A percentile compares a stretch with the other conserved stretches of the same genome.
Evolutionary conservation across 2,329 filamentous ascomycete genomes (phyloP).

Genomic region (Epichloe coenophiala): DNA sequence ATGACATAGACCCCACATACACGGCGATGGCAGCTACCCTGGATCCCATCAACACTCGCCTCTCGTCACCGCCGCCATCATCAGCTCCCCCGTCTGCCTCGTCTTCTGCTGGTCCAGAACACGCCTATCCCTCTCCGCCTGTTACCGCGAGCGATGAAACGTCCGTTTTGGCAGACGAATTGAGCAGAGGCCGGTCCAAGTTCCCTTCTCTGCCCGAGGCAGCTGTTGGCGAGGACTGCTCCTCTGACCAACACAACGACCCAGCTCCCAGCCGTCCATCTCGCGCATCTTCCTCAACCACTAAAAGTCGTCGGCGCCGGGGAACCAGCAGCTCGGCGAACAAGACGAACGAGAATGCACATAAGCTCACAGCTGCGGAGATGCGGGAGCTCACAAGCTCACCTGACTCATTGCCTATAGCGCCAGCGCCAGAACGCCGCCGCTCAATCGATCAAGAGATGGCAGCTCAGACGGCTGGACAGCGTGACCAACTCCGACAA

Average conservation of each 20-base stretch:
- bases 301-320: slow-evolving; percentile 9
- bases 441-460: slow-evolving; percentile 18
- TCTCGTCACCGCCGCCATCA: slow-evolving; percentile 8
- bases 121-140: slow-evolving; percentile 5
- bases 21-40: slow-evolving; percentile 13
- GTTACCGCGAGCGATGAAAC: slow-evolving; percentile 18
- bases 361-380: slow-evolving; percentile 42
- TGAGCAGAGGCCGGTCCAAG: slow-evolving; percentile 5
- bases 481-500: slow-evolving; percentile 11
- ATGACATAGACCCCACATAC: neutral
- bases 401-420: slow-evolving; percentile 45
- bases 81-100: slow-evolving; percentile 1
- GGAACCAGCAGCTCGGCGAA: slow-evolving; percentile 18
- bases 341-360: slow-evolving; percentile 28
- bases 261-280: neutral
- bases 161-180: slow-evolving; percentile 16
- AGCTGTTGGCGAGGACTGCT: neutral
- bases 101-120: neutral
- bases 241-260: neutral
- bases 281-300: neutral
- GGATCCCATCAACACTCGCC: slow-evolving; percentile 10
- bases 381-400: slow-evolving; percentile 44
- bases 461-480: slow-evolving; percentile 13
- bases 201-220: neutral
- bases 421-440: slow-evolving; percentile 24